Conservation (phyloP, 169 alveolate genomes). For the Plasmodium sp. region DNA sequence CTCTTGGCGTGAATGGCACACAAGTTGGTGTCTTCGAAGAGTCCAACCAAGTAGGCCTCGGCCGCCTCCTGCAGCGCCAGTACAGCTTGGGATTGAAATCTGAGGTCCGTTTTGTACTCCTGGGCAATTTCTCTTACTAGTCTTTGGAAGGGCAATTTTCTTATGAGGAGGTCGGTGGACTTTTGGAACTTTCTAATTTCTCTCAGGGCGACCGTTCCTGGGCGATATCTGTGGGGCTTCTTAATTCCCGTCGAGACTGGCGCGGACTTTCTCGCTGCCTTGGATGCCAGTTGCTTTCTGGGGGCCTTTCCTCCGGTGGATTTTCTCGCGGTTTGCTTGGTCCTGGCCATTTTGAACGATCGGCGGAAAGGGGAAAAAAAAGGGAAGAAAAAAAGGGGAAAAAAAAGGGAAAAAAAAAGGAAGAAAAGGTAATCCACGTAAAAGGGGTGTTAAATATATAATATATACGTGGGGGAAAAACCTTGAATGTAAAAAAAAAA, state of each 20-base stretch:
- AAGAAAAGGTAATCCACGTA: not conserved
- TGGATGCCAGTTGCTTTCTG: conserved; percentile 97
- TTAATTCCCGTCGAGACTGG: conserved; percentile 97
- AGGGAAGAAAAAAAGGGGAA: conserved; percentile 22
- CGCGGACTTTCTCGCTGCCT: conserved; percentile 99
- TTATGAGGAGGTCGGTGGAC: conserved; percentile 94
- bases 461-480: not conserved
- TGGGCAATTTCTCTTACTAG: conserved; percentile 97
- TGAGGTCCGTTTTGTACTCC: conserved; percentile 94
- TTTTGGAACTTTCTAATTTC: conserved; percentile 98
- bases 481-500: not conserved
- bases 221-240: conserved; percentile 99
- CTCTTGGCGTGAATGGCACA: conserved; percentile 99
- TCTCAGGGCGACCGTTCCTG: conserved; percentile 98
- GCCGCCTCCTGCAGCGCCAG: conserved; percentile 98
- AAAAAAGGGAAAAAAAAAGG: conserved; percentile 23
- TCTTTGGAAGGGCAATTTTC: conserved; percentile 97
- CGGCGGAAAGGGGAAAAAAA: not conserved
- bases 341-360: conserved; percentile 94
- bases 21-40: conserved; percentile 99
- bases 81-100: conserved; percentile 96
- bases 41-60: conserved; percentile 98
- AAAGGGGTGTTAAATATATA: not conserved
- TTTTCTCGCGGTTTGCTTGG: conserved; percentile 98
- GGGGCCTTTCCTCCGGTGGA: conserved; percentile 99